phyloP scores from a whole-genome alignment of 371 early-diverging fungal species.

The Fennellomyces sp. region DNA sequence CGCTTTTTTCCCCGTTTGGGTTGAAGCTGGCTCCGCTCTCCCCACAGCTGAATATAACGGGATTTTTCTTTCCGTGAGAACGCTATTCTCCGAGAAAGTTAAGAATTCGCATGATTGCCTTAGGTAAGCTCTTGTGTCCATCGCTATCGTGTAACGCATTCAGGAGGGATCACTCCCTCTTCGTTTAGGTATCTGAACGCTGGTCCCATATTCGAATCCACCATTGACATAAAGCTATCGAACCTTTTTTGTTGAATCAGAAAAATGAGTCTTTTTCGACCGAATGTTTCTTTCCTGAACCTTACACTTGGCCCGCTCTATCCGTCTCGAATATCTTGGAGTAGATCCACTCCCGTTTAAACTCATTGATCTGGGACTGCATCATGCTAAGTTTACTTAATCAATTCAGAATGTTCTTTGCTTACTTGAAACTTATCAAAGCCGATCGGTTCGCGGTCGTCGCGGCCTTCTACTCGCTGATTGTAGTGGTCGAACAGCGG shows the following conservation, averaged over 20 bases:
- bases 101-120: neutral
- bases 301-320: conserved; percentile 49
- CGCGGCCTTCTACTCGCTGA: conserved; percentile 22
- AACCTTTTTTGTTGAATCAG: conserved; percentile 51
- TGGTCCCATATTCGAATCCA: conserved; percentile 59
- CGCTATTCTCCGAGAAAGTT: neutral
- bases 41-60: too few species aligned
- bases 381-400: too few species aligned
- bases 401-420: neutral
- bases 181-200: conserved; percentile 48
- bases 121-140: neutral
- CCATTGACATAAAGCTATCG: conserved; percentile 66
- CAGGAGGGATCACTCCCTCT: conserved; percentile 35
- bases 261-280: neutral
- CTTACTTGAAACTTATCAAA: conserved; percentile 53
- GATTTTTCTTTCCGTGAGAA: too few species aligned
- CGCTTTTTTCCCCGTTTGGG: neutral
- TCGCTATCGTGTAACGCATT: conserved; percentile 20
- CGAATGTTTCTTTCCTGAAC: neutral
- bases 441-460: conserved; percentile 35
- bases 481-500: conserved; percentile 77
- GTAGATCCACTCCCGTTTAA: conserved; percentile 85
- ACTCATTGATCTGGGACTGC: conserved; percentile 75
- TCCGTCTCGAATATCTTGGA: conserved; percentile 77
- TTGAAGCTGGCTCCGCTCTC: too few species aligned